phyloP scores from a whole-genome alignment of 2,329 filamentous ascomycete genomes.

The Neurospora sp. region DNA sequence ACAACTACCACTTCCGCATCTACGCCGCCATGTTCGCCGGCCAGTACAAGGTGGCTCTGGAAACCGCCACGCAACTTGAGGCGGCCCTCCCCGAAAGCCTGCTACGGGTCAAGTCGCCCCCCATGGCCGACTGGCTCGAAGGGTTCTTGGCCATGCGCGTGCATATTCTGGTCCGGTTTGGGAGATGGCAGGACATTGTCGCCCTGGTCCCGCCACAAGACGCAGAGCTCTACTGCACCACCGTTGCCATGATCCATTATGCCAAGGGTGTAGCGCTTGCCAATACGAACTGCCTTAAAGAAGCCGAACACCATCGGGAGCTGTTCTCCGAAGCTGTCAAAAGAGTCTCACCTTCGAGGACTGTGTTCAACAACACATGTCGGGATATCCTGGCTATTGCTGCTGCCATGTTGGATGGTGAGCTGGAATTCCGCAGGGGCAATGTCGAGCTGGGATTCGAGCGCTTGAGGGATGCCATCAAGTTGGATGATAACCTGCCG shows the following conservation, averaged over 20 bases:
- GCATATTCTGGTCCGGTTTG: conserved; percentile 66
- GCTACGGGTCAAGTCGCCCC: conserved; percentile 53
- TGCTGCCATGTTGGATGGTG: conserved; percentile 60
- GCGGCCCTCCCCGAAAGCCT: conserved; percentile 52
- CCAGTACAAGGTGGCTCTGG: conserved; percentile 50
- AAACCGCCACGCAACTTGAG: conserved; percentile 51
- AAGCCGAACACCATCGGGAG: conserved; percentile 42
- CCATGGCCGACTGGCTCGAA: conserved; percentile 75
- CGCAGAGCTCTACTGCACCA: conserved; percentile 53
- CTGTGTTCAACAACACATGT: conserved; percentile 60
- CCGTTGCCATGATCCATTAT: conserved; percentile 59
- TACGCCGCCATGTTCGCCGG: conserved; percentile 74
- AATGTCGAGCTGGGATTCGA: conserved; percentile 50
- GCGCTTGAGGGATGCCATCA: conserved; percentile 47
- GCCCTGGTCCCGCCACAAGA: conserved; percentile 48
- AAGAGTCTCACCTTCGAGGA: conserved; percentile 48
- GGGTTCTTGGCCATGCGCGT: conserved; percentile 57
- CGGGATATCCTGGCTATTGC: conserved; percentile 54
- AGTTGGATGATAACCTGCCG: conserved; percentile 51
- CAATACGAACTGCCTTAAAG: conserved; percentile 41
- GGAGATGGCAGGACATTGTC: conserved; percentile 58
- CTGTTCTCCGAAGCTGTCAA: conserved; percentile 42
- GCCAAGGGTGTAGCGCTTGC: conserved; percentile 59
- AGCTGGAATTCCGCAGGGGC: conserved; percentile 58
- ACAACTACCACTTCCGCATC: conserved; percentile 66